Percentiles rank a stretch among this genome's conserved stretches.
These are phyloP conservation scores for Trichoderma brevicompactum DNA, from an alignment of 2,329 filamentous ascomycete genomes.

Conservation along the genomic window DNA sequence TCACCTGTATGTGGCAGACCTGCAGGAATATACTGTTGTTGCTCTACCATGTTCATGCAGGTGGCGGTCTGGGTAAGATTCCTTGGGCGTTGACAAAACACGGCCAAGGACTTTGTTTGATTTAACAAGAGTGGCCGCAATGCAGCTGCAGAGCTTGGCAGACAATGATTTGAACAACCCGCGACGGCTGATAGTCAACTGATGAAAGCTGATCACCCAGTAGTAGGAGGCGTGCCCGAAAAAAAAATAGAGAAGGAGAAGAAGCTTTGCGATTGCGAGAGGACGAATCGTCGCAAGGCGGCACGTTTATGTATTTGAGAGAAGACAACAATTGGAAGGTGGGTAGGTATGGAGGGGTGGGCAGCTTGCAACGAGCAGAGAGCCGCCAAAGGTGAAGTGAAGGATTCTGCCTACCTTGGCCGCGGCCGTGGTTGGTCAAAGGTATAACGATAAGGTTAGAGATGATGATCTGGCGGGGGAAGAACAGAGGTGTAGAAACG, in stretches of 20 bases:
- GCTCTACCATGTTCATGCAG: constrained; percentile 43
- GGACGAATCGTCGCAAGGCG: constrained; percentile 26
- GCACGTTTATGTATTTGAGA: constrained; percentile 38
- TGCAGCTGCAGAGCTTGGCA: constrained; percentile 1
- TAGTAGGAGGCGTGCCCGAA: not conserved
- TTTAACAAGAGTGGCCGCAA: not conserved
- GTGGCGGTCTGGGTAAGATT: constrained; percentile 1
- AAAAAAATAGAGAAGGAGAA: not conserved
- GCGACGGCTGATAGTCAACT: not conserved
- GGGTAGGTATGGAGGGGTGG: constrained; percentile 29
- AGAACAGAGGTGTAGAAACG: constrained; percentile 19
- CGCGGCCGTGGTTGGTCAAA: constrained; percentile 36
- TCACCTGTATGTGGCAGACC: constrained; percentile 41
- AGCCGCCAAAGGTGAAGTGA: constrained; percentile 27
- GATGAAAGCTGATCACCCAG: not conserved
- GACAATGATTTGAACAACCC: not conserved
- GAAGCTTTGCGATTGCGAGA: not conserved
- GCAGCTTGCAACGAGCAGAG: constrained; percentile 35
- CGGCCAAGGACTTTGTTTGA: constrained; percentile 2
- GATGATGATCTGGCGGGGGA: constrained; percentile 30
- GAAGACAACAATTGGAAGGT: constrained; percentile 29
- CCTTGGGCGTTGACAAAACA: constrained; percentile 23
- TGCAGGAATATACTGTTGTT: constrained; percentile 43
- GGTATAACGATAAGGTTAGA: constrained; percentile 24
- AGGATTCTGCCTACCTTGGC: constrained; percentile 39